phyloP scores from a whole-genome alignment of 2,329 filamentous ascomycete species.

The Colletotrichum spaethianum region DNA sequence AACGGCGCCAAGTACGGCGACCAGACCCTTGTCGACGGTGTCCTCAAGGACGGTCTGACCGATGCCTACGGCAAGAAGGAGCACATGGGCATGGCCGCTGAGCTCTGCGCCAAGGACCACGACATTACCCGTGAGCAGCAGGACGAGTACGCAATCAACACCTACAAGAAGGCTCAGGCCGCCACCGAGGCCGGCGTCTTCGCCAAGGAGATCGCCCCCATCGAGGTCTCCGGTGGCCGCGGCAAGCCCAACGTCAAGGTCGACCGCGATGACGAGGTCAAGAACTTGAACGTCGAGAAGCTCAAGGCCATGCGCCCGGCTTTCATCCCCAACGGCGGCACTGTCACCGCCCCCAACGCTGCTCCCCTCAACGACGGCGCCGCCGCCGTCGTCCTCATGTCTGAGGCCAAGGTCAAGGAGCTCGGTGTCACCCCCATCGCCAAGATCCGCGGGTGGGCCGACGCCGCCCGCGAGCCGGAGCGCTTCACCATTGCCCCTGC shows the following conservation, averaged over 20 bases:
- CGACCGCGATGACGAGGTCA: conserved; percentile 93
- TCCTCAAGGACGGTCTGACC: conserved; percentile 94
- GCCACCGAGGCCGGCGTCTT: conserved; percentile 88
- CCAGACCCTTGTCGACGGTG: conserved; percentile 88
- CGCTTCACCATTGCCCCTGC: conserved; percentile 97
- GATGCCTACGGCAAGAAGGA: conserved; percentile 94
- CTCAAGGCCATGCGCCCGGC: conserved; percentile 87
- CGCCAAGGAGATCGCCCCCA: conserved; percentile 86
- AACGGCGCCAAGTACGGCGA: conserved; percentile 95
- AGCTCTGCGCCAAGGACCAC: conserved; percentile 92
- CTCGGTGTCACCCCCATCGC: conserved; percentile 92
- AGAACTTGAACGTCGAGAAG: conserved; percentile 91
- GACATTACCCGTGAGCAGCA: conserved; percentile 86
- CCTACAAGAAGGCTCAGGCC: conserved; percentile 93
- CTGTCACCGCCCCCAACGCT: conserved; percentile 95
- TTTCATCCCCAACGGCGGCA: conserved; percentile 85
- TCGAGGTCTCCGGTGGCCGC: conserved; percentile 89
- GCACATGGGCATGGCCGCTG: conserved; percentile 94
- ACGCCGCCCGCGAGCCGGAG: conserved; percentile 90
- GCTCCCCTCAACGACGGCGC: conserved; percentile 97
- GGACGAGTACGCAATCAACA: conserved; percentile 95
- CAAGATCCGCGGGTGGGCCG: conserved; percentile 97
- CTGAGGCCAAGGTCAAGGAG: conserved; percentile 93
- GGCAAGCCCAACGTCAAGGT: conserved; percentile 89
- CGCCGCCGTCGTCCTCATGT: conserved; percentile 92